phyloP scores from a whole-genome alignment of 495 filamentous ascomycete genomes.

The Lasiosphaeria hispida region DNA sequence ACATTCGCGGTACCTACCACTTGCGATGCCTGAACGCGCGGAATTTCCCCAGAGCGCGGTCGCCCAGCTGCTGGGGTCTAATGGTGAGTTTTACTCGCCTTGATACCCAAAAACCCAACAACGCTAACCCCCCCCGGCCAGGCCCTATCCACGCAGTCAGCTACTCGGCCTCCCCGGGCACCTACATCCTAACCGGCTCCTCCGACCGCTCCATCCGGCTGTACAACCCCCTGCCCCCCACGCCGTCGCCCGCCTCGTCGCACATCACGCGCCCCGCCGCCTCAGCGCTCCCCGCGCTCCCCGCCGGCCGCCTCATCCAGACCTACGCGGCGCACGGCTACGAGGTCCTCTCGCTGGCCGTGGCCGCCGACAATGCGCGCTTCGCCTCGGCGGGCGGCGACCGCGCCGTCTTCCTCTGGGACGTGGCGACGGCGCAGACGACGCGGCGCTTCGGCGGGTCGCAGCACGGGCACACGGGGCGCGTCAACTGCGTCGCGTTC shows the following conservation, averaged over 20 bases:
- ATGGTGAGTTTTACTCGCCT: slow-evolving; percentile 21
- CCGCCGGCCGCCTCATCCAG: slow-evolving; percentile 63
- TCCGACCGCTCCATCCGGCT: slow-evolving; percentile 82
- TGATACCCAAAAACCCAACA: not conserved
- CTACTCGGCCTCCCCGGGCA: slow-evolving; percentile 64
- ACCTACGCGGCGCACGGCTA: slow-evolving; percentile 88
- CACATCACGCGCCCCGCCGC: slow-evolving; percentile 33
- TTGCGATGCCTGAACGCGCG: not conserved
- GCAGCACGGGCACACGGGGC: slow-evolving; percentile 59
- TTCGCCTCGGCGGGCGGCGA: slow-evolving; percentile 87
- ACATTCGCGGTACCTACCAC: too few species aligned
- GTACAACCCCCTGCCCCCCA: slow-evolving; percentile 60
- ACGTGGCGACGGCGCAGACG: slow-evolving; percentile 76
- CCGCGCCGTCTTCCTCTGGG: slow-evolving; percentile 88
- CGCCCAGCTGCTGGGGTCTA: slow-evolving; percentile 46
- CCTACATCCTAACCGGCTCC: slow-evolving; percentile 83
- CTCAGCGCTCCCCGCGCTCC: slow-evolving; percentile 18
- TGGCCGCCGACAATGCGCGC: slow-evolving; percentile 71
- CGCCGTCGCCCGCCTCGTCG: slow-evolving; percentile 35
- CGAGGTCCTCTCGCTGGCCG: slow-evolving; percentile 76
- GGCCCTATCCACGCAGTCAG: slow-evolving; percentile 71
- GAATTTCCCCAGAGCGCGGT: slow-evolving; percentile 41
- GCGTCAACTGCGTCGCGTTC: slow-evolving; percentile 76
- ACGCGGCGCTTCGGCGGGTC: slow-evolving; percentile 62
- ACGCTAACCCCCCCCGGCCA: slow-evolving; percentile 30